These are phyloP conservation scores for slime mould (Dictyostelium discoideum) DNA, from an alignment of 78 protist genomes.

Conservation along the genomic window dicty_2.7 NC_007090.3:2643001-2643500, in stretches of 20 bases:
- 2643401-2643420: constrained; percentile 93
- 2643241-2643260: too few relatives aligned
- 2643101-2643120: constrained; percentile 5
- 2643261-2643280: background rate
- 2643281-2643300: constrained; percentile 7
- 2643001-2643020: background rate
- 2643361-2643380: constrained; percentile 90
- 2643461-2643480: constrained; percentile 92
- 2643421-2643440: constrained; percentile 95
- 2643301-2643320: constrained; percentile 76
- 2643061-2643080: background rate
- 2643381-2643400: constrained; percentile 91
- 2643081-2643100: constrained; percentile 6
- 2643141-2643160: background rate
- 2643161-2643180: background rate
- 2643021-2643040: background rate
- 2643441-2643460: constrained; percentile 96
- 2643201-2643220: background rate
- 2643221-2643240: background rate
- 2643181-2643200: background rate
- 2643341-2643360: constrained; percentile 84
- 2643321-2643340: constrained; percentile 54
- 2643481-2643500: constrained; percentile 66
- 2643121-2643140: background rate
- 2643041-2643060: background rate